Evolutionary conservation across 306 rosid genomes (phyloP), one percentile per base, ranked within the genome.

Genomic region (Trifolium dubium): DNA sequence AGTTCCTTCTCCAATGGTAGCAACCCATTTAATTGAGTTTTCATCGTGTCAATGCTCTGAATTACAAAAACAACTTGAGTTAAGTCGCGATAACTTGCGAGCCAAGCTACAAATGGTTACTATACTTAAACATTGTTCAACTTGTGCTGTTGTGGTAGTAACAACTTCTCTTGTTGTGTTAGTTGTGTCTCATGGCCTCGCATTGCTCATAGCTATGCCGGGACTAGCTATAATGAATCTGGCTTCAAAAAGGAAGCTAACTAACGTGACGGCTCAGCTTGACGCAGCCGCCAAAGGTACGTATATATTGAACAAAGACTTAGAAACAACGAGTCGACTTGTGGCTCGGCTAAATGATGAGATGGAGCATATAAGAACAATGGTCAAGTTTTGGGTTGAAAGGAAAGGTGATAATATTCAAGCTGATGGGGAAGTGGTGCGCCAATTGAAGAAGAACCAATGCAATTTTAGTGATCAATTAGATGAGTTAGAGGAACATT

Each of bases 401-500:
- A 86, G 86, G 9, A 77, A 76, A 49, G 81, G 77, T 1, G 89
- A 80, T 9, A 64, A 51, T 59, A 41, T 80, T 61, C 83, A 80
- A 73, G 84, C 80, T 1, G 53, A 82, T 15, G 74, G 83, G 0
- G 96, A 89, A 81, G 88, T 88, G 79, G 85, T 37, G 6, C 85
- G 75, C 6, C 78, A 83, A 17, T 60, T 93, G 49, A 87, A 87
- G 79, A 86, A 80, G 29, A 87, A 62, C 8, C 85, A 82, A 1
- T 75, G 77, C 4, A 82, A 62, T 60, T 87, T 93, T 35, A 83
- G 81, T 23, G 86, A 85, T 49, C 92, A 82, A 28, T 83, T 93
- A 11, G 97, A 93, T 60, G 98, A 93, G 9, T 79, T 92, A 46
- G 97, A 92, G 73, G 98, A 93, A 34, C 97, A 89, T 69, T 83